Base-by-base conservation (phyloP, 305 asterid genomes). In the Solanum hybrid region DNA sequence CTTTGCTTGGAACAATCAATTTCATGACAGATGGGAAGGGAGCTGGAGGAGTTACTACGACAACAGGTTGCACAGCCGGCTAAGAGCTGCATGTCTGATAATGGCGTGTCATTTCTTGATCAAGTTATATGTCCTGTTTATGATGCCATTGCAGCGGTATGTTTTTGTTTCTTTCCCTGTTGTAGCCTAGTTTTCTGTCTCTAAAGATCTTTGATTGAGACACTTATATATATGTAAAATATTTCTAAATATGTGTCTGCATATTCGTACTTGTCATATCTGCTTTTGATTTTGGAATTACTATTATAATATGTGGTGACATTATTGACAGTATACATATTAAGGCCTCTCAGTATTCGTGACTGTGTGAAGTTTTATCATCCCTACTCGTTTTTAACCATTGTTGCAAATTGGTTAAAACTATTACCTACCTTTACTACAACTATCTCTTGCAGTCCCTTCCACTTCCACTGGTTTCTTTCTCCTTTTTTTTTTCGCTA, bases 21-120 rank as follows among this genome's bases (percentile, higher is more conserved):
- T 91, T 89, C 66, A 84, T 91, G 88, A 91, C 95, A 97, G 99
- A 97, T 97, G 98, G 99, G 98, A 93, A 93, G 95, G 91, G 99
- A 97, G 91, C 91, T 97, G 91, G 98, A 96, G 93, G 97, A 95
- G 66, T 86, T 87, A 91, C 88, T 95, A 85, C 94, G 94, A n/a
- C 94, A 95, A 91, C 94, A 94, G 92, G 93, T 89, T 88, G 98
- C 97, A 38, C 93, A 95, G 94, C 98, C 98, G 72, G 99, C 99
- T 81, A 91, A 92, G 34, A 97, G 99, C 92, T 97, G 99, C 93
- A 88, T 92, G 81, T 93, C 96, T 38, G 99, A 94, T 72, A 89
- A 91, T 90, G 97, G 95, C 84, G 98, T 95, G 88, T 97, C 99
- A 79, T 97, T 95, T 94, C 93, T 97, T 22, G 96, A 96, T 91